phyloP scores from a whole-genome alignment of 169 alveolate species.

The Cryptosporidium canis region DNA sequence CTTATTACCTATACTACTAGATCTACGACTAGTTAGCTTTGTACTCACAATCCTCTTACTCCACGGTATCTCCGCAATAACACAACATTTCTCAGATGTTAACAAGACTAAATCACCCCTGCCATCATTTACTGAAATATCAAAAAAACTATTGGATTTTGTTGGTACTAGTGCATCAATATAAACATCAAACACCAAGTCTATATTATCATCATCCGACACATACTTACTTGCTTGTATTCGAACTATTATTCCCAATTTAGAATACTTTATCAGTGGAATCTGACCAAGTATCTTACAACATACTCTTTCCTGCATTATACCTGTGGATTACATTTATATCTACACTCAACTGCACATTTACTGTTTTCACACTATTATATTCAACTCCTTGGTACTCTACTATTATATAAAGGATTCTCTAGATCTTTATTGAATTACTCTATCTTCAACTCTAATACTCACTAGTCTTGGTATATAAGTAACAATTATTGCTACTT shows the following conservation, averaged over 20 bases:
- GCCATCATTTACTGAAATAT: conserved; percentile 12
- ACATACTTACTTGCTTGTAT: conserved; percentile 17
- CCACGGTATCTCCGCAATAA: conserved; percentile 59
- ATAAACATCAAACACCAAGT: conserved; percentile 38
- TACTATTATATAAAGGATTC: no score
- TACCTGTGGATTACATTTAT: not conserved
- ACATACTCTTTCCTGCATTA: conserved; percentile 13
- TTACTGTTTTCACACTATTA: no score
- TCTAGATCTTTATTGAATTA: no score
- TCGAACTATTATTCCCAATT: conserved; percentile 29
- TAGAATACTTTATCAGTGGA: conserved; percentile 8
- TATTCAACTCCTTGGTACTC: no score
- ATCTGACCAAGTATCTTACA: conserved; percentile 21
- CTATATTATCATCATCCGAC: not conserved
- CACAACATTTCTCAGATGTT: conserved; percentile 42
- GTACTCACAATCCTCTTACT: not conserved
- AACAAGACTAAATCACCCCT: conserved; percentile 19
- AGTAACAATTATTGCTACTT: no score
- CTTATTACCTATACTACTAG: not conserved
- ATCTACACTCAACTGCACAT: not conserved
- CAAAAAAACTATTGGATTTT: not conserved
- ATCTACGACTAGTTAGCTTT: not conserved
- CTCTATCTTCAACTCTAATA: no score
- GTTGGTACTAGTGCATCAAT: conserved; percentile 22
- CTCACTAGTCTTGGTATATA: no score